Base-by-base conservation (phyloP, 2,329 filamentous ascomycete species). In the Malbranchea cinnamomea region DNA sequence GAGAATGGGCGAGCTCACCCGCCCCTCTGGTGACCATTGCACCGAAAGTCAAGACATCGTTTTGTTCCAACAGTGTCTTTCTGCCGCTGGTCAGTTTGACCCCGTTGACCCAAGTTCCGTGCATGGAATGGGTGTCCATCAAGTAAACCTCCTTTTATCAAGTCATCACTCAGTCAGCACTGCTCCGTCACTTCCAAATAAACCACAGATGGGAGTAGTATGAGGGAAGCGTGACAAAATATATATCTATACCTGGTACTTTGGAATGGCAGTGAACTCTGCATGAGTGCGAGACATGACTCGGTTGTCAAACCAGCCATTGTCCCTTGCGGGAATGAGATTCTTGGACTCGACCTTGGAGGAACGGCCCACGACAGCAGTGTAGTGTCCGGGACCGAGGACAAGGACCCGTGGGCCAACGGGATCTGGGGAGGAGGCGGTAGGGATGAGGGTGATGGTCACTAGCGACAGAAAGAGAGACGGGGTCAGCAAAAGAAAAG, bases 31-130 rank as follows among this genome's bases (percentile, higher is more conserved):
- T 56, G 14, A 71, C 63, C 35, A 62, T 53, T 20, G 56, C 50
- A 11, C 67, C 67, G 43, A 70, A 65, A 4, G 44, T 50, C 16
- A 59, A 23, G 2, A 50, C 33, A 38, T 58, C 54, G 10, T 47
- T 50, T 28, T 38, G 47, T 1, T 47, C 46, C 15, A 71, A 36
- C 2, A 48, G 35, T 28, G 57, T 54, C 11, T 55, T 50, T 30
- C 54, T 39, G 3, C 48, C 49, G 7, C 57, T 30, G 3, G 42
- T 33, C 15, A 71, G 44, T 22, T 53, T 57, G 22, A 38, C 41
- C 20, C 58, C 56, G 40, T 74, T 70, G 28, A 75, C 38, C 34
- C 50, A 62, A 11, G 71, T 76, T 17, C 72, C 72, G 45, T 77
- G 72, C 61, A 73, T 72, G 6, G 71, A 75, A 19, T 59, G 61